Base-by-base conservation (phyloP, 305 asterid genomes). In the Rubia balearica region DNA sequence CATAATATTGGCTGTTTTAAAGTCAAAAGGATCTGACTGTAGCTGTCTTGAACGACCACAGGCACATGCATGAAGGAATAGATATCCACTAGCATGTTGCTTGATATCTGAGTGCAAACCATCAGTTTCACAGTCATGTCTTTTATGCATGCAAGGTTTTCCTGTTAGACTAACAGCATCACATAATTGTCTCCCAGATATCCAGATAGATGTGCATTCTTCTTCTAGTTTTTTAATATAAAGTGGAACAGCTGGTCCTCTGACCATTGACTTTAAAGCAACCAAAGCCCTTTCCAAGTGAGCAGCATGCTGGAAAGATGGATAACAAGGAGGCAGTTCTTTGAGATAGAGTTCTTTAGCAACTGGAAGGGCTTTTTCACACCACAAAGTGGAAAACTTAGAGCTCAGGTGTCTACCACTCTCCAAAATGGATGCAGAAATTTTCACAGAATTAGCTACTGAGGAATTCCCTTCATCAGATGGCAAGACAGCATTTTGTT, bases 151-250 rank as follows among this genome's bases (percentile, higher is more conserved):
- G 86, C 99, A 95, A 59, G 99, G 92, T 73, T 86, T 91, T 84
- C 98, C 99, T 10, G 98, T 88, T 79, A 95, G 82, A 83, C 99
- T 95, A 76, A 95, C 86, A 24, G 97, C 95, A 80, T 95, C 98
- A 78, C 99, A 95, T 72, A 87, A 81, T 76, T 95, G 99, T 85
- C 99, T 85, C 71, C 95, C 97, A 68, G 90, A 83, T 79, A 73
- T 79, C 99, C 99, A 95, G 76, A 91, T 84, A 70, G 92, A 84
- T 53, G 85, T 82, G 81, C 98, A 95, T 67, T 91, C 97, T 46
- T 85, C 93, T 81, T 87, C 85, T 85, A 95, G 80, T 73, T 83
- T 88, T 76, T 82, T 78, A 74, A 80, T 36, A 78, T 81, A 91
- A 68, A 80, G 73, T 41, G 67, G 85, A 83, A 91, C 83, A 22